Evolutionary conservation across 2,329 filamentous ascomycete species (phyloP).

Genomic region (Ophiostoma piceae): DNA sequence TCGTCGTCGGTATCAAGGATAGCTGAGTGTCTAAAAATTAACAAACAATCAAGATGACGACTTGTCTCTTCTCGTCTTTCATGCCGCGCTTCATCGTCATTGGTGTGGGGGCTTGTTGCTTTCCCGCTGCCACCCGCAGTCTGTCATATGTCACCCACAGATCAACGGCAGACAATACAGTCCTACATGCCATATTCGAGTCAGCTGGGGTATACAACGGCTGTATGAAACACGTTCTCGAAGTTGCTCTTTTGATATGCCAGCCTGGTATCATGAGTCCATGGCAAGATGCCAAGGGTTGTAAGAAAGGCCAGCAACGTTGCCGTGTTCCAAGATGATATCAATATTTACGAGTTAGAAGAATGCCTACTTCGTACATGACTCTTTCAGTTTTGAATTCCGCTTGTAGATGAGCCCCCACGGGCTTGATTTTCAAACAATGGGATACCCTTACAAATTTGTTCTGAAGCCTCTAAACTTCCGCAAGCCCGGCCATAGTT

Average conservation of each 20-base stretch:
- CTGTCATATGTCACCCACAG: not conserved
- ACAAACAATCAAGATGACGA: too few relatives aligned
- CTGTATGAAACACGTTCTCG: not conserved
- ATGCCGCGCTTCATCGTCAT: not conserved
- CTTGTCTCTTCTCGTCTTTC: not conserved
- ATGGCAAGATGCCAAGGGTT: too few relatives aligned
- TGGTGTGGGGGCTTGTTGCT: not conserved
- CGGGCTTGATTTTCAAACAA: not conserved
- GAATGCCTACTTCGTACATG: too few relatives aligned
- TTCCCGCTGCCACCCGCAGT: not conserved
- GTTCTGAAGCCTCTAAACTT: not conserved
- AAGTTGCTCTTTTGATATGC: not conserved
- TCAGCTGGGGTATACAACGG: not conserved
- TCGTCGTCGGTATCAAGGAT: constrained; percentile 69
- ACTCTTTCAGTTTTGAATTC: not conserved
- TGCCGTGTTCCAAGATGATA: too few relatives aligned
- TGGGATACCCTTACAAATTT: not conserved
- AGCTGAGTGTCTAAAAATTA: not conserved
- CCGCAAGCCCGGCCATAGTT: not conserved
- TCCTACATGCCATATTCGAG: too few relatives aligned
- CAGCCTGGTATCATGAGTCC: too few relatives aligned
- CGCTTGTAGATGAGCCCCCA: not conserved
- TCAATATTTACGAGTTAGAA: too few relatives aligned
- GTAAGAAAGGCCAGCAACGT: too few relatives aligned
- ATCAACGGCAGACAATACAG: not conserved